Evolutionary conservation across 352 stramenopile genomes (phyloP).

Genomic region (Pythium rishiriense): DNA sequence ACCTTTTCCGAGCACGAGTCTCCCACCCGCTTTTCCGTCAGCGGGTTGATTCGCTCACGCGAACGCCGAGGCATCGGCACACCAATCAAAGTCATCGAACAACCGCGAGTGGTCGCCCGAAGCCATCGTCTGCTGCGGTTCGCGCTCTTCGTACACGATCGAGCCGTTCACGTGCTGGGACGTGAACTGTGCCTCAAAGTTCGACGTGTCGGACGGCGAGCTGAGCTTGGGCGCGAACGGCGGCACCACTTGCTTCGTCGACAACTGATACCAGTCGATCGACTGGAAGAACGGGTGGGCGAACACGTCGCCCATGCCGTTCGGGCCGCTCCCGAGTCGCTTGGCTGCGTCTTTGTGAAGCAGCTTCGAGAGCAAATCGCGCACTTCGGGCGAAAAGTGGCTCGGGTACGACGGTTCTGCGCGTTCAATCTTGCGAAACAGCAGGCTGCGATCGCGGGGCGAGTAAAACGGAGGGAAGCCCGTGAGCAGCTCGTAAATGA

Average conservation of each 20-base stretch:
- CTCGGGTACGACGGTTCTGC: conserved; percentile 91
- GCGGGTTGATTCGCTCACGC: conserved; percentile 3
- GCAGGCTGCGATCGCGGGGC: conserved; percentile 78
- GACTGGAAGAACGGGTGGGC: conserved; percentile 71
- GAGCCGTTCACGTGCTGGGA: conserved; percentile 62
- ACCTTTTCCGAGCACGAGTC: neutral
- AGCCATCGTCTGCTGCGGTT: conserved; percentile 20
- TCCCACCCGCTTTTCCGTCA: neutral
- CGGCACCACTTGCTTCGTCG: conserved; percentile 69
- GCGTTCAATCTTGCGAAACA: conserved; percentile 97
- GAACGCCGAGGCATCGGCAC: conserved; percentile 50
- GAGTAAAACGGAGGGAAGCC: conserved; percentile 93
- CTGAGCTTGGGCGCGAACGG: conserved; percentile 55
- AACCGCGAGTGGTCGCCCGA: conserved; percentile 31
- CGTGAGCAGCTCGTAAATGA: conserved; percentile 84
- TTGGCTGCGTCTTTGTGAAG: conserved; percentile 60
- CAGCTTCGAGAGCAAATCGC: conserved; percentile 56
- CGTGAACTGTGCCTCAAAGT: conserved; percentile 80
- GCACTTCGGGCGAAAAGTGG: conserved; percentile 76
- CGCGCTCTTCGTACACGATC: conserved; percentile 57
- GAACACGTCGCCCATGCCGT: conserved; percentile 73
- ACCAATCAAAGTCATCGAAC: conserved; percentile 83
- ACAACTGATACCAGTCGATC: conserved; percentile 78
- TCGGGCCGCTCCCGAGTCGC: conserved; percentile 54
- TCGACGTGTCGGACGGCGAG: conserved; percentile 56